Base-by-base conservation (phyloP, 345 rosid genomes). In the Geranium brycei region DNA sequence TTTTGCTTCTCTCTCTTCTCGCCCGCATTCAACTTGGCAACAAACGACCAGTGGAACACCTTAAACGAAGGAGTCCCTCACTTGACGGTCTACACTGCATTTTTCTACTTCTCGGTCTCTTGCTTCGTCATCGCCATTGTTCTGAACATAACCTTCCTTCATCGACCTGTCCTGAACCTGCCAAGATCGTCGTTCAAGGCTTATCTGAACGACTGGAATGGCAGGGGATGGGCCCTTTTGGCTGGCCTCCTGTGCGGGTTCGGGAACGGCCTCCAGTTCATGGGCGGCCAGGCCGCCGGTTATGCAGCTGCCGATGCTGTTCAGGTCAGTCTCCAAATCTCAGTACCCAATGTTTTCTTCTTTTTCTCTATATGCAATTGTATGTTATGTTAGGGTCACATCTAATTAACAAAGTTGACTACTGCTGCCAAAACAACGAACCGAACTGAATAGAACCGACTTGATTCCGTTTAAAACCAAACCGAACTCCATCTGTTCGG, bases 271-370 rank as follows among this genome's bases (percentile, higher is more conserved):
- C 88, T 85, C 68, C 95, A 88, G 74, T 88, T 86, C 55, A 86
- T 88, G 85, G 89, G 89, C 2, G 98, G 98, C 63, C 86, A 91
- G 78, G 92, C 96, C 15, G 91, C 91, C 7, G 92, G 95, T 16
- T 91, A 91, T 68, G 98, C 92, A 60, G 96, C 92, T 1, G 91
- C 98, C 38, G 92, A 83, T 65, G 88, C 91, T 28, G 91, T 91
- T 66, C 91, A 85, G 91, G 91, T 77, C 66, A 15, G 80, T 69
- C 15, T 1, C 19, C 10, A 55, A 18, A 23, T 23, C 28, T 23
- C 90, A 19, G 88, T 79, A 63, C 87, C 89, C 84, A 83, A 85
- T 76, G 87, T 91, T 79, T 87, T 95, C 78, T 61, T 84, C 96
- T 18, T 80, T 83, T 69, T 87, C 82, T 28, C 64, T 78, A 51